These are phyloP conservation scores for Capsicum pubescens DNA, from an alignment of 257 asterid species.

Conservation along the genomic window DNA sequence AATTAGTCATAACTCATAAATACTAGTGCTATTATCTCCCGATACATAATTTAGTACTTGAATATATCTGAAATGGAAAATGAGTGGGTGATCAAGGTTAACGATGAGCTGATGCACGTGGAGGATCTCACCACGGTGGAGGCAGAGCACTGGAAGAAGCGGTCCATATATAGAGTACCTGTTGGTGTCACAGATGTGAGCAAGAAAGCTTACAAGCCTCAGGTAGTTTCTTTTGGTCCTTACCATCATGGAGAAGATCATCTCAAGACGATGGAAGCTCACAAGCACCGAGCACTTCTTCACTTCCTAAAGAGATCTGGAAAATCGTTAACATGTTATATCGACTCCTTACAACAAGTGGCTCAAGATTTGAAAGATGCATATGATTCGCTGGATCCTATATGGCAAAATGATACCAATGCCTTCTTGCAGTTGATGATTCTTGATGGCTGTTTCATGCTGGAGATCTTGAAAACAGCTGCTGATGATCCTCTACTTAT, in stretches of 20 bases:
- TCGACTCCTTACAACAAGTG: constrained; percentile 26
- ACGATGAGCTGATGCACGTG: constrained; percentile 33
- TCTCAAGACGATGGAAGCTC: constrained; percentile 52
- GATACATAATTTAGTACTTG: not conserved
- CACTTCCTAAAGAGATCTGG: constrained; percentile 45
- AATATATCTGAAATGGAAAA: constrained; percentile 21
- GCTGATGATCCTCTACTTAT: not conserved
- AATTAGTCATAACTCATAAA: constrained; percentile 10
- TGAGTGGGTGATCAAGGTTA: constrained; percentile 42
- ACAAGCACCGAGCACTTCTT: constrained; percentile 55
- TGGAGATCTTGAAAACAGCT: constrained; percentile 29
- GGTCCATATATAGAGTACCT: constrained; percentile 51
- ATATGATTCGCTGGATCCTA: constrained; percentile 36
- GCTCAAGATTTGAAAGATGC: constrained; percentile 48
- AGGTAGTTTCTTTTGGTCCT: constrained; percentile 56
- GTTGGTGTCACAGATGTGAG: constrained; percentile 38
- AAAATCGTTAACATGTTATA: constrained; percentile 33
- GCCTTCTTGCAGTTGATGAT: constrained; percentile 33
- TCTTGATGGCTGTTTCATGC: constrained; percentile 35
- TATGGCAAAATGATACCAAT: constrained; percentile 2
- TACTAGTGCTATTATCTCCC: not conserved
- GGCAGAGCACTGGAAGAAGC: constrained; percentile 44
- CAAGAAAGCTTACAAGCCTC: constrained; percentile 48
- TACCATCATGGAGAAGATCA: constrained; percentile 40
- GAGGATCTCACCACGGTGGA: constrained; percentile 32